Conservation (phyloP, 495 filamentous ascomycete species). For the Hyaloscypha hepaticicola region DNA sequence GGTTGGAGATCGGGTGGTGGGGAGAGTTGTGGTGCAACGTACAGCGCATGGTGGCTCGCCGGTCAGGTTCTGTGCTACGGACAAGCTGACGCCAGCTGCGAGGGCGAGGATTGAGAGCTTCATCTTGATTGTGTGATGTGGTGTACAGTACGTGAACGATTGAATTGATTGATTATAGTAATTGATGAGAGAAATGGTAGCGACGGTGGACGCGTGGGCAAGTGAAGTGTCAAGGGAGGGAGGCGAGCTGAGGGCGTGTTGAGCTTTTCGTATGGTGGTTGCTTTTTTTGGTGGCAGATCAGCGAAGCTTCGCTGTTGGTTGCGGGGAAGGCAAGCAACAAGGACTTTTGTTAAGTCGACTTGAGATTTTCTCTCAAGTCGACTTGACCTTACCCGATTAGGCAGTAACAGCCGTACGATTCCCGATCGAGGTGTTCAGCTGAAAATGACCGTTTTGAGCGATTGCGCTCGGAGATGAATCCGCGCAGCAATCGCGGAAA, state of each 20-base stretch:
- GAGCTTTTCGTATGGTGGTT: not conserved
- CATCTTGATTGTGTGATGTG: constrained; percentile 18
- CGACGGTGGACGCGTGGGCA: not conserved
- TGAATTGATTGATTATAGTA: not conserved
- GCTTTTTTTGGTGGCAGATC: not conserved
- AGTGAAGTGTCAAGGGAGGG: not conserved
- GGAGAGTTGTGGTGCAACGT: not conserved
- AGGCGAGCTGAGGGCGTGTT: not conserved
- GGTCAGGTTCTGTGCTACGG: constrained; percentile 15
- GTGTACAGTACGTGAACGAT: not conserved
- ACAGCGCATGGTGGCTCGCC: constrained; percentile 25
- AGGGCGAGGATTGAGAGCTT: constrained; percentile 15
- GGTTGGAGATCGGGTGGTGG: not conserved
- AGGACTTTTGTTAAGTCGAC: too few species aligned
- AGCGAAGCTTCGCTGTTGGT: not conserved
- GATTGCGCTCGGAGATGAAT: too few species aligned
- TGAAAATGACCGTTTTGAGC: too few species aligned
- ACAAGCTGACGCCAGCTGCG: constrained; percentile 6
- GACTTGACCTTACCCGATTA: not conserved
- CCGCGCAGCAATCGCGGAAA: too few species aligned
- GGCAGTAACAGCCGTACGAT: too few species aligned
- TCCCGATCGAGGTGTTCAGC: too few species aligned
- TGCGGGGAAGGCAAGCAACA: not conserved
- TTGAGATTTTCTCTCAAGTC: too few species aligned
- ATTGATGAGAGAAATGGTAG: not conserved